These are phyloP conservation scores for Hemileccinum rubropunctum DNA, from an alignment of 768 basidiomycete species.

Conservation along the genomic window DNA sequence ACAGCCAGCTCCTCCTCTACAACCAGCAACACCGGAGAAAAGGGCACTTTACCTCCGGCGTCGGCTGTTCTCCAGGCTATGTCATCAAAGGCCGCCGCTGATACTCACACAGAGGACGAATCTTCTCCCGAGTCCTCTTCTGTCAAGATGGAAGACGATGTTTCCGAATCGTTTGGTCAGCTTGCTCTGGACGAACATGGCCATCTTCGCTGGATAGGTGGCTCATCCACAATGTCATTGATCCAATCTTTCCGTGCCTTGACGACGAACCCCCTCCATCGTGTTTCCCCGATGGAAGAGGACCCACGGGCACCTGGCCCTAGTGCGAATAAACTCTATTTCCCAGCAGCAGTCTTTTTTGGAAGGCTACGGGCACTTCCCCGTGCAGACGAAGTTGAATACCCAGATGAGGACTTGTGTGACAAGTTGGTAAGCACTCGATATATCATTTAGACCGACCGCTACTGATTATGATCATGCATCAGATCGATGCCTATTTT, in stretches of 20 bases:
- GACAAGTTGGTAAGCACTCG: constrained; percentile 70
- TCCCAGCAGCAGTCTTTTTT: constrained; percentile 84
- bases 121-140: constrained; percentile 34
- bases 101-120: constrained; percentile 32
- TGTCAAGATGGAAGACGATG: constrained; percentile 57
- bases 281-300: constrained; percentile 81
- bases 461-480: constrained; percentile 22
- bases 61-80: constrained; percentile 34
- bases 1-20: constrained; percentile 31
- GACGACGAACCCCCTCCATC: constrained; percentile 70
- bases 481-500: constrained; percentile 85
- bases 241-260: constrained; percentile 83
- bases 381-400: constrained; percentile 83
- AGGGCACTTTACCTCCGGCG: constrained; percentile 20
- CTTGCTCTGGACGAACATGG: constrained; percentile 87
- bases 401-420: constrained; percentile 78
- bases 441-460: constrained; percentile 12
- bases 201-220: constrained; percentile 89
- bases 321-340: constrained; percentile 82
- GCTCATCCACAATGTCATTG: constrained; percentile 88
- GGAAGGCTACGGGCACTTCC: constrained; percentile 83
- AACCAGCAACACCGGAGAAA: constrained; percentile 11
- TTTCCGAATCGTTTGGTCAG: constrained; percentile 83
- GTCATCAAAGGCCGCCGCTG: constrained; percentile 36
- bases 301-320: constrained; percentile 77